These are phyloP conservation scores for Mycena rosella DNA, from an alignment of 768 basidiomycete genomes.

Conservation along the genomic window DNA sequence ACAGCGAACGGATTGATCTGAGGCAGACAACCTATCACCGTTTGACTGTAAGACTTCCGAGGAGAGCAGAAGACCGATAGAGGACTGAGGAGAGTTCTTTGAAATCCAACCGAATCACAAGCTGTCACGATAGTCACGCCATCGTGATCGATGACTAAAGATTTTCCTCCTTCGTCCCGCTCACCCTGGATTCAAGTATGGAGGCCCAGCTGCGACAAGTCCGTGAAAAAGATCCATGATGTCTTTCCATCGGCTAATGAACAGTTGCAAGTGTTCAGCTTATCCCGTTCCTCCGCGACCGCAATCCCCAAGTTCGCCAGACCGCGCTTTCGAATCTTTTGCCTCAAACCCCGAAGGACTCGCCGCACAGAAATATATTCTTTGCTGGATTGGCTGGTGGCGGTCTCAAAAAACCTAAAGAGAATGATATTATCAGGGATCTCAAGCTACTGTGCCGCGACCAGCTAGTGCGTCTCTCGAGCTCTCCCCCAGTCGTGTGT, in stretches of 20 bases:
- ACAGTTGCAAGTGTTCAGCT: conserved; percentile 62
- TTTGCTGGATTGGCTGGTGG: conserved; percentile 70
- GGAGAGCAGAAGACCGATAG: too few species aligned
- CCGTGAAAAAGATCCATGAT: conserved; percentile 26
- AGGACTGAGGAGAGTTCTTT: too few species aligned
- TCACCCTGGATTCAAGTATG: too few species aligned
- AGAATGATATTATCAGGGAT: conserved; percentile 80
- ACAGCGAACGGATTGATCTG: too few species aligned
- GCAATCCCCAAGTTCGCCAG: conserved; percentile 89
- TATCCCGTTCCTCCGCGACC: conserved; percentile 85
- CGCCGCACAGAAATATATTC: conserved; percentile 82
- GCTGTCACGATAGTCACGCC: too few species aligned
- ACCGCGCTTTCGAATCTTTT: conserved; percentile 89
- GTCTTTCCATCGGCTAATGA: conserved; percentile 15
- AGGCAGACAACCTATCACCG: too few species aligned
- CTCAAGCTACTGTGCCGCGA: conserved; percentile 91
- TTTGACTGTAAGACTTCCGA: too few species aligned
- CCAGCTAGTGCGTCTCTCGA: conserved; percentile 69
- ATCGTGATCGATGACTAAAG: too few species aligned
- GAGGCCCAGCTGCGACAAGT: conserved; percentile 64
- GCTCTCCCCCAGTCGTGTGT: neutral
- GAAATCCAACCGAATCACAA: too few species aligned
- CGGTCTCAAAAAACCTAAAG: conserved; percentile 69
- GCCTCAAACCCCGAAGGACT: conserved; percentile 79
- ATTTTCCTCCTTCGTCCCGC: too few species aligned